These are phyloP conservation scores for Inonotus obliquus DNA, from an alignment of 1,284 basidiomycete genomes.

Conservation along the genomic window DNA sequence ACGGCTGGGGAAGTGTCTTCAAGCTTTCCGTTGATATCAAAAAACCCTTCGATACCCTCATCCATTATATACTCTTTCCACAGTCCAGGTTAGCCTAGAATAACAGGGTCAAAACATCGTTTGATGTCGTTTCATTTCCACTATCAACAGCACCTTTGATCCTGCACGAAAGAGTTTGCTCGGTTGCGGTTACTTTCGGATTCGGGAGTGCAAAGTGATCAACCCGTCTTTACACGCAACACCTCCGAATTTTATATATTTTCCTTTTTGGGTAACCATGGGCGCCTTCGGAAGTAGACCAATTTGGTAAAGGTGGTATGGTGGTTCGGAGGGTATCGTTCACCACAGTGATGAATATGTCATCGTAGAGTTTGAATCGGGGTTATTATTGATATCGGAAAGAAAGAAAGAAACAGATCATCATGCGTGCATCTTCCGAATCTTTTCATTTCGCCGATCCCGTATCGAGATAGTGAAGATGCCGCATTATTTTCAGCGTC, in stretches of 20 bases:
- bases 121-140: too few relatives aligned
- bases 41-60: too few relatives aligned
- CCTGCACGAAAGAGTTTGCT: neutral
- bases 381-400: neutral
- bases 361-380: neutral
- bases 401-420: neutral
- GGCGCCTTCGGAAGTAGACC: neutral
- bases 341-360: neutral
- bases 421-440: neutral
- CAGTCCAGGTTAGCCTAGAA: too few relatives aligned
- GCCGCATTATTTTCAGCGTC: neutral
- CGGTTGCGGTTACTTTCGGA: neutral
- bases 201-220: neutral
- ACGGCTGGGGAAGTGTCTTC: too few relatives aligned
- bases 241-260: neutral
- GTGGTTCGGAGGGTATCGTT: neutral
- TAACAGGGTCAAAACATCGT: too few relatives aligned
- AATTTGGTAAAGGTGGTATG: neutral
- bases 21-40: too few relatives aligned
- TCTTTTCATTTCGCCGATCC: neutral
- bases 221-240: neutral
- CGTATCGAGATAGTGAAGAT: neutral
- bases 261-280: constrained; percentile 8
- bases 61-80: too few relatives aligned
- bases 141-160: too few relatives aligned